Evolutionary conservation across 2,329 filamentous ascomycete species (phyloP).

Genomic region (Aspergillus tubingensis): DNA sequence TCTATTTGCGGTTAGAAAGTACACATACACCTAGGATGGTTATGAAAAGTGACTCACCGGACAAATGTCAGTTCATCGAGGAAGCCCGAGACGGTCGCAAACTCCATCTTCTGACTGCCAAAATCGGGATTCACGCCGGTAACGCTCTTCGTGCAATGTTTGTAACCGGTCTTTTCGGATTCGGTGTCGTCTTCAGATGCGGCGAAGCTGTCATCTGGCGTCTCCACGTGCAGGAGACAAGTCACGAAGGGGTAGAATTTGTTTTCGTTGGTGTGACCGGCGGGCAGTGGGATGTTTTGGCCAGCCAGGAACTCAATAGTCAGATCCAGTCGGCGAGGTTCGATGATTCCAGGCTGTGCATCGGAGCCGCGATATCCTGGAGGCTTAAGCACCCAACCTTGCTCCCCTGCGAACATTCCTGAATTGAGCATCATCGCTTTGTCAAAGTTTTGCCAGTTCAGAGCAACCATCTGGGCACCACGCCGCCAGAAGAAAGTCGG

Average conservation of each 20-base stretch:
- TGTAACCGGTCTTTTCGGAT: conserved; percentile 51
- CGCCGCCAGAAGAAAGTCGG: conserved; percentile 83
- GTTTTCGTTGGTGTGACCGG: conserved; percentile 54
- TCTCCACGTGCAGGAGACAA: conserved; percentile 79
- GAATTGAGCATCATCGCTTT: conserved; percentile 96
- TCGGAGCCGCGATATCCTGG: conserved; percentile 62
- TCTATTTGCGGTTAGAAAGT: conserved; percentile 37
- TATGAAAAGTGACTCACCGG: conserved; percentile 56
- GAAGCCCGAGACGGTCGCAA: conserved; percentile 57
- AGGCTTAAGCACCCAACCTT: conserved; percentile 86
- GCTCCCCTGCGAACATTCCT: conserved; percentile 80
- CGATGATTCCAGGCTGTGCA: conserved; percentile 38
- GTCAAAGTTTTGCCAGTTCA: conserved; percentile 93
- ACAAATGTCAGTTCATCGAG: conserved; percentile 72
- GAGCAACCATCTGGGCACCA: conserved; percentile 84
- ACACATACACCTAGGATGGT: not conserved
- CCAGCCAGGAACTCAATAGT: conserved; percentile 73
- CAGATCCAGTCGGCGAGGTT: conserved; percentile 63
- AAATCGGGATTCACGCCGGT: conserved; percentile 67
- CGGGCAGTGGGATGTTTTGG: conserved; percentile 71
- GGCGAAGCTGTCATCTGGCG: conserved; percentile 50
- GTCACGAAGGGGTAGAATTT: conserved; percentile 74
- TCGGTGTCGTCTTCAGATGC: conserved; percentile 52
- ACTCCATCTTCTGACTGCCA: conserved; percentile 60
- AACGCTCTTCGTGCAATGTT: conserved; percentile 58